Conservation (phyloP, 495 filamentous ascomycete genomes). For the Emericellopsis terricola region DNA sequence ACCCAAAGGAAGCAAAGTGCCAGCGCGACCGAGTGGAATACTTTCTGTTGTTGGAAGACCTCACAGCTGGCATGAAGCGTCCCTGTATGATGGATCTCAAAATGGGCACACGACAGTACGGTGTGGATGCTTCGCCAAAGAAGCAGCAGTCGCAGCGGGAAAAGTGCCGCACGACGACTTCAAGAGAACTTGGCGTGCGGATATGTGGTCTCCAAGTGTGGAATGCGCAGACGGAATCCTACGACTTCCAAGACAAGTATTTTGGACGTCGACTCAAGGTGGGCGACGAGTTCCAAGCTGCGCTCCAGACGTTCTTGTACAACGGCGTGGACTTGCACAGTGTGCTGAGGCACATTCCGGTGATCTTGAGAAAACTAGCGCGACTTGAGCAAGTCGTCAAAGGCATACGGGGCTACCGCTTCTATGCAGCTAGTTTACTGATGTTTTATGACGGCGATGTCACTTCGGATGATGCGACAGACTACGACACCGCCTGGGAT, state of each 20-base stretch:
- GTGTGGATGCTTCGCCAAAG: constrained; percentile 79
- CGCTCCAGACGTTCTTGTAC: constrained; percentile 76
- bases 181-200: constrained; percentile 75
- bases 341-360: constrained; percentile 68
- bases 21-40: constrained; percentile 56
- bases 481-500: constrained; percentile 29
- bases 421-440: constrained; percentile 87
- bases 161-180: constrained; percentile 87
- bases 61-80: constrained; percentile 89
- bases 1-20: constrained; percentile 67
- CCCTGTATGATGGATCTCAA: constrained; percentile 96
- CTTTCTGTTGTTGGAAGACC: constrained; percentile 88
- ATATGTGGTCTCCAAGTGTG: constrained; percentile 94
- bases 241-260: constrained; percentile 92
- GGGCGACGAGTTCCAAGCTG: constrained; percentile 77
- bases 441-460: constrained; percentile 88
- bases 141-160: constrained; percentile 84
- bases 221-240: constrained; percentile 68
- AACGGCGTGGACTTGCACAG: constrained; percentile 69
- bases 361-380: constrained; percentile 66
- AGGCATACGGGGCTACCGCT: constrained; percentile 66
- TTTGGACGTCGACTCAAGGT: constrained; percentile 80
- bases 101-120: constrained; percentile 98
- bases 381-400: constrained; percentile 69
- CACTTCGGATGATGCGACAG: constrained; percentile 17